Base-by-base conservation (phyloP, 108 stramenopile genomes). In the Stephanodiscus triporus region DNA sequence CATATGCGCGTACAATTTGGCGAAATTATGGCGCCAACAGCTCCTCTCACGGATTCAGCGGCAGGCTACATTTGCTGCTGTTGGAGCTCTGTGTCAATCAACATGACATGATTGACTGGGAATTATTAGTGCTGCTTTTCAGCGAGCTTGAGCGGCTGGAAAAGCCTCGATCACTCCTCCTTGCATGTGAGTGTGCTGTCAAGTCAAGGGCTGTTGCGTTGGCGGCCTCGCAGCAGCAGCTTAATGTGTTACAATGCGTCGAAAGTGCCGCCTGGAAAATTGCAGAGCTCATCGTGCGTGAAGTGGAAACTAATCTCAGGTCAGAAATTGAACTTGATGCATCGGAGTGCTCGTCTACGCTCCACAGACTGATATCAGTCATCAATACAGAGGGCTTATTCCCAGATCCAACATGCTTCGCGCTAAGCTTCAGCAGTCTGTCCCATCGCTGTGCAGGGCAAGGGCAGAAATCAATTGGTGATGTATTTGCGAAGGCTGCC, bases 1-100 rank as follows among this genome's bases (percentile, higher is more conserved):
- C 94, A 0, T 95, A 86, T 73, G 88, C 91, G 27, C 76, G 94
- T 17, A 86, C 94, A 9, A 69, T 95, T 17, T 92, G 94, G 91
- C 81, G 90, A 20, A 82, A 95, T 60, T 90, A 93, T 59, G 80
- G 87, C 26, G 72, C 70, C 32, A 40, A 60, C 38, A 68, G 64
- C 42, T 76, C 80, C 26, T 66, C 66, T 63, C 61, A 51, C 19
- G 75, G 69, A 14, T 66, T 81, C 11, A 80, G 88, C 65, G 94
- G 94, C 16, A 68, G 94, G 36, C 71, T 95, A 13, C 73, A 92
- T 20, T 77, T 90, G 27, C 84, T 95, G 27, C 65, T 95, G 36
- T 45, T 92, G 11, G 90, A 95, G 55, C 85, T 95, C 40, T 82
- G 87, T 63, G 53, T 90, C 68, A 88, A 82, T 61, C 59, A 80